phyloP scores from a whole-genome alignment of 108 stramenopile genomes.

The Mediolabrus comicus region DNA sequence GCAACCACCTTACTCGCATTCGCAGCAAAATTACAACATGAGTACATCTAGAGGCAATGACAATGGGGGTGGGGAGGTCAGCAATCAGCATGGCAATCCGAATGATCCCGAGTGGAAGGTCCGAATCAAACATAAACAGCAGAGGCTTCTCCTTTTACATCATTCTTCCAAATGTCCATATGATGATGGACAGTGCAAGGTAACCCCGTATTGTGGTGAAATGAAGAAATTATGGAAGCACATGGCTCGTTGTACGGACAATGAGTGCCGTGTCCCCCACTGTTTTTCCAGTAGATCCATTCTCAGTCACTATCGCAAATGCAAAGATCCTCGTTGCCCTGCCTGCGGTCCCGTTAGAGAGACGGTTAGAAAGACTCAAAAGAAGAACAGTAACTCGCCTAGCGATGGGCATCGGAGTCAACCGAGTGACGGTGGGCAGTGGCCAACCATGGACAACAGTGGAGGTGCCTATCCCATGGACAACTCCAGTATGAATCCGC shows the following conservation, averaged over 20 bases:
- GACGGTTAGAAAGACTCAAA: conserved; percentile 81
- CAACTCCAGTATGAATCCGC: background rate
- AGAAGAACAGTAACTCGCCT: conserved; percentile 12
- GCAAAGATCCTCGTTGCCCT: conserved; percentile 96
- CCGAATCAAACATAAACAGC: conserved; percentile 97
- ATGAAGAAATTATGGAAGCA: conserved; percentile 99
- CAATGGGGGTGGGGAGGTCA: conserved; percentile 2
- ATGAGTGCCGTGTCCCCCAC: conserved; percentile 91
- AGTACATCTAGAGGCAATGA: conserved; percentile 3
- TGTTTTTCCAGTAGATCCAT: conserved; percentile 97
- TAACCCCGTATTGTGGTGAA: conserved; percentile 95
- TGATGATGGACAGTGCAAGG: conserved; percentile 90
- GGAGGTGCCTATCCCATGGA: conserved; percentile 16
- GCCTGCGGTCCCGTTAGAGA: conserved; percentile 98
- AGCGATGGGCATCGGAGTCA: background rate
- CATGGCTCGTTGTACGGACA: conserved; percentile 97
- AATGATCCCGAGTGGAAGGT: conserved; percentile 87
- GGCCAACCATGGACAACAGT: background rate
- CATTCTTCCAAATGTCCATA: conserved; percentile 99
- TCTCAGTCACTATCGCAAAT: conserved; percentile 96
- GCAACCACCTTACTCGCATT: background rate
- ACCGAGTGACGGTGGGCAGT: conserved; percentile 1
- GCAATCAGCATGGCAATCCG: conserved; percentile 50
- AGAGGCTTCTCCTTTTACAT: conserved; percentile 92
- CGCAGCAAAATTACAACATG: background rate